phyloP scores from a whole-genome alignment of 1,284 basidiomycete genomes.

The Ganoderma leucocontextum region DNA sequence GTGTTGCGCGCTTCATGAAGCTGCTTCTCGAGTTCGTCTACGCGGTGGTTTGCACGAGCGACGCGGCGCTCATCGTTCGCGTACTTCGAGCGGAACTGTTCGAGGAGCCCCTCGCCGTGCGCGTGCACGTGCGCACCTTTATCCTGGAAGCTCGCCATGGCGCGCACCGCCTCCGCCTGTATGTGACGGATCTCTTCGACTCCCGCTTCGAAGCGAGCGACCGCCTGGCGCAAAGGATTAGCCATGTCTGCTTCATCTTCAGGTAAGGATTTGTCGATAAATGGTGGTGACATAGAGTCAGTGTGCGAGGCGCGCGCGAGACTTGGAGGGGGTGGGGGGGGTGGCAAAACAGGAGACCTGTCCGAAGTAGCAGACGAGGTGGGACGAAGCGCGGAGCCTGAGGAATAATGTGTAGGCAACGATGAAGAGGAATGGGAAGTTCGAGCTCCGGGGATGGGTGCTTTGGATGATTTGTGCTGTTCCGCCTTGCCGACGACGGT shows the following conservation, averaged over 20 bases:
- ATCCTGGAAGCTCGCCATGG: conserved; percentile 20
- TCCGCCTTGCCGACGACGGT: not conserved
- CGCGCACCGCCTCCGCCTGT: conserved; percentile 17
- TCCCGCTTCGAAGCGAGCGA: conserved; percentile 16
- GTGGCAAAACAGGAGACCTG: not conserved
- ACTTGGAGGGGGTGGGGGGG: not conserved
- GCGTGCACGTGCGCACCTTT: conserved; percentile 23
- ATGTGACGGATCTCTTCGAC: conserved; percentile 9
- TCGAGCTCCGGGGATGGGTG: not conserved
- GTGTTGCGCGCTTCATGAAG: not conserved
- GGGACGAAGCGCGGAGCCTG: not conserved
- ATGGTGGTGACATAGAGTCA: not conserved
- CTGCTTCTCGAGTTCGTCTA: conserved; percentile 8
- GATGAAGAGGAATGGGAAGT: not conserved
- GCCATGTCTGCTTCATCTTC: conserved; percentile 15
- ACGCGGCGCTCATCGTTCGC: conserved; percentile 15
- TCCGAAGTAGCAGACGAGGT: not conserved
- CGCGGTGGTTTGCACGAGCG: conserved; percentile 5
- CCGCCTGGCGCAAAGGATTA: conserved; percentile 11
- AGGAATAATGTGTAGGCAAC: not conserved
- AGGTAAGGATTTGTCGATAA: not conserved
- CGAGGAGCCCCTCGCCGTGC: conserved; percentile 15
- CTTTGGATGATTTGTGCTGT: not conserved
- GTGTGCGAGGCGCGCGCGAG: not conserved
- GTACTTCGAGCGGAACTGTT: conserved; percentile 5